phyloP scores from a whole-genome alignment of 2,329 filamentous ascomycete species.

The Aspergillus bombycis region DNA sequence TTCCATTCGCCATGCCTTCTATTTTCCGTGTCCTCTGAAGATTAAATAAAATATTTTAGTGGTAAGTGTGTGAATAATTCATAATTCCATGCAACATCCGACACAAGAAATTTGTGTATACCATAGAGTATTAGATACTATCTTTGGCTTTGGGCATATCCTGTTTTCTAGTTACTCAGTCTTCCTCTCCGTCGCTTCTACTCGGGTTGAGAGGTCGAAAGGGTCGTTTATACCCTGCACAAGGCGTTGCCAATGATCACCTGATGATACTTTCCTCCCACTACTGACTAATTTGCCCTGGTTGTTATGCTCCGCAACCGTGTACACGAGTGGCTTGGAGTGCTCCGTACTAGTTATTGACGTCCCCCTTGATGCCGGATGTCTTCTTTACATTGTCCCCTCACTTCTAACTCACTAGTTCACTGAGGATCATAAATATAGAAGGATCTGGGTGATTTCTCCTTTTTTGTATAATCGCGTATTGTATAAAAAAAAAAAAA shows the following conservation, averaged over 20 bases:
- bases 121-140: no score
- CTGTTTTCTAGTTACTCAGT: neutral
- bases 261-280: neutral
- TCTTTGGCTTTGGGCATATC: no score
- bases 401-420: conserved; percentile 13
- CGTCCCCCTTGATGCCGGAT: conserved; percentile 18
- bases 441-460: neutral
- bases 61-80: neutral
- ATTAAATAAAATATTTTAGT: conserved; percentile 1
- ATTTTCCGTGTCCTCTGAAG: conserved; percentile 13
- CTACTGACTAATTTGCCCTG: neutral
- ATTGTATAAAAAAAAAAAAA: neutral
- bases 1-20: conserved; percentile 16
- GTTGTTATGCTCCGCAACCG: conserved; percentile 3
- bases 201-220: neutral
- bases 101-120: neutral
- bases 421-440: neutral
- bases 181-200: neutral
- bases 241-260: neutral
- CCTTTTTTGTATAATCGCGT: no score
- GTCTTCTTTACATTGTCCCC: conserved; percentile 11
- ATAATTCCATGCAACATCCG: neutral
- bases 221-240: neutral
- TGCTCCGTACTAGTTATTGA: conserved; percentile 11
- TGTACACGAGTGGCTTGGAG: conserved; percentile 9